Conservation (phyloP, 2,329 filamentous ascomycete genomes). For the Alternaria burnsii region DNA sequence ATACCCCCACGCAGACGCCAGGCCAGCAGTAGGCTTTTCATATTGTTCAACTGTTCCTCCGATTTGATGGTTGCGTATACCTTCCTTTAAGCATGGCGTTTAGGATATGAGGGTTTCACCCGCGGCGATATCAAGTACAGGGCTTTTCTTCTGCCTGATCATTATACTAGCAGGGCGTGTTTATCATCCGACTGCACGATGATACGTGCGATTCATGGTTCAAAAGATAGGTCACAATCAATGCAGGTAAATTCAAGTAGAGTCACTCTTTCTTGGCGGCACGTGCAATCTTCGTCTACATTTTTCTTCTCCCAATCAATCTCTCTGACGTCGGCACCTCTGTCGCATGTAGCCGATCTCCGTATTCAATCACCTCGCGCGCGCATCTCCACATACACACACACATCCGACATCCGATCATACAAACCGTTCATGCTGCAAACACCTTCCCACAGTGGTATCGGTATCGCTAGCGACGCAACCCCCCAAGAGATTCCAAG, state of each 20-base stretch:
- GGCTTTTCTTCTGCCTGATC: constrained; percentile 4
- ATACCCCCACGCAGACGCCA: constrained; percentile 35
- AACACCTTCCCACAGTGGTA: not conserved
- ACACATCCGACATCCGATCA: not conserved
- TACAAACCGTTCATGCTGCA: not conserved
- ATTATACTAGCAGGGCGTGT: constrained; percentile 1
- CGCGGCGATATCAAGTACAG: constrained; percentile 5
- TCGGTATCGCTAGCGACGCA: not conserved
- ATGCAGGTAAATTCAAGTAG: constrained; percentile 6
- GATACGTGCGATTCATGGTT: constrained; percentile 11
- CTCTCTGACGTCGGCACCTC: not conserved
- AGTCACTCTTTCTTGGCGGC: not conserved
- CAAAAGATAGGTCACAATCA: constrained; percentile 7
- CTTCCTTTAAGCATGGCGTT: constrained; percentile 32
- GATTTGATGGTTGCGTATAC: constrained; percentile 6
- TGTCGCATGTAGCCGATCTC: not conserved
- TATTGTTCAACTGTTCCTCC: constrained; percentile 6
- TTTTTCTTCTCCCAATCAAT: not conserved
- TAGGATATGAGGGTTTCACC: constrained; percentile 17
- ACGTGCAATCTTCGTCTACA: not conserved
- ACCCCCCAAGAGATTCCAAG: constrained; percentile 10
- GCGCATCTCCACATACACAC: not conserved
- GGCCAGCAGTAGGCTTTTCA: constrained; percentile 20
- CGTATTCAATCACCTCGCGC: not conserved
- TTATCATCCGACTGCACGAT: constrained; percentile 9